Evolutionary conservation across 2,329 filamentous ascomycete species (phyloP).

Genomic region (Teratosphaeriaceae sp.): DNA sequence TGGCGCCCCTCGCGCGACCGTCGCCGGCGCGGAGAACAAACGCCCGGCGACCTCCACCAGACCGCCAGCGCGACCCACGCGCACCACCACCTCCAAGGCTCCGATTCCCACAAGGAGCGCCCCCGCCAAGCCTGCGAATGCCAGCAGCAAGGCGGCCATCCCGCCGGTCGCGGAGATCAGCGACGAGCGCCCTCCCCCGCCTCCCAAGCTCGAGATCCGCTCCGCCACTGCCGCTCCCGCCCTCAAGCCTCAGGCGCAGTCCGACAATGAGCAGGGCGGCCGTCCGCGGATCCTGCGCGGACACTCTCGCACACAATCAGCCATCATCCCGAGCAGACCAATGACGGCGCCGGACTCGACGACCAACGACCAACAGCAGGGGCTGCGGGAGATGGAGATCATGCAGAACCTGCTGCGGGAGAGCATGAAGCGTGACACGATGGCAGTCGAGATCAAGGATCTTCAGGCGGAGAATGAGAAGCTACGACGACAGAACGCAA

Average conservation of each 20-base stretch:
- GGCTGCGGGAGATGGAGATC: constrained; percentile 21
- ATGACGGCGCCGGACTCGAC: constrained; percentile 13
- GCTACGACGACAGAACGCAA: constrained; percentile 16
- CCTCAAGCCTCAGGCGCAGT: constrained; percentile 17
- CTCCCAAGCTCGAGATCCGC: constrained; percentile 22
- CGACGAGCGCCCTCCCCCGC: constrained; percentile 9
- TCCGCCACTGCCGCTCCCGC: constrained; percentile 12
- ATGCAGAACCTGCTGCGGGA: constrained; percentile 24
- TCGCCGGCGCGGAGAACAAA: constrained; percentile 11
- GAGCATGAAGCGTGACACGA: constrained; percentile 17
- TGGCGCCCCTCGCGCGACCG: neutral
- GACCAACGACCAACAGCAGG: constrained; percentile 12
- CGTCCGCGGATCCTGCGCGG: constrained; percentile 10
- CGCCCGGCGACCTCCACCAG: constrained; percentile 8
- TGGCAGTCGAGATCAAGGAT: constrained; percentile 19
- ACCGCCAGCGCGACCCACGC: neutral
- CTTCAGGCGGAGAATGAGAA: constrained; percentile 19
- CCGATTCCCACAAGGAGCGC: too few species aligned
- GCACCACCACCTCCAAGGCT: too few species aligned
- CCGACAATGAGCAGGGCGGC: constrained; percentile 18
- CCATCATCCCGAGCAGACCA: constrained; percentile 12
- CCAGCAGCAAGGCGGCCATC: neutral
- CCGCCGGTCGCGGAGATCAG: constrained; percentile 1
- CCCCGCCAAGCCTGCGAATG: constrained; percentile 14
- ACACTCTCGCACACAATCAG: constrained; percentile 19